Base-by-base conservation (phyloP, 257 asterid genomes). In the Fraxinus excelsior region DNA sequence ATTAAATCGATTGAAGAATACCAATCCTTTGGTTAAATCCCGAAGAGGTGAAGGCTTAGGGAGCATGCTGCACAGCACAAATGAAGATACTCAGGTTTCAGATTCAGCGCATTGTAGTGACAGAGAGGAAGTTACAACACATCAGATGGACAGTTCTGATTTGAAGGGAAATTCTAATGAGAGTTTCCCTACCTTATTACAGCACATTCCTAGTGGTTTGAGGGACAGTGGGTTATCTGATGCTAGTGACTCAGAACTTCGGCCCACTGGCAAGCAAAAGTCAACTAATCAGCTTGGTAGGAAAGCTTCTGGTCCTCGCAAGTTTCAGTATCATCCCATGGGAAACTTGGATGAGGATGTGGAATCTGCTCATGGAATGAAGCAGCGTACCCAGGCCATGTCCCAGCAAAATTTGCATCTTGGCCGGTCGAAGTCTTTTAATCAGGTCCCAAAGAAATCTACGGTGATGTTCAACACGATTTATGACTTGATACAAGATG, bases 301-400 rank as follows among this genome's bases (percentile, higher is more conserved):
- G 76, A 90, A 84, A 79, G 86, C 44, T 80, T 75, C 96, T 46
- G 90, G 83, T 79, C 83, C 93, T 67, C 90, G 85, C 70, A 92
- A 92, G 80, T 94, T 92, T 88, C 98, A 90, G 74, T 86, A 85
- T 84, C 97, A 94, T 85, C 97, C 97, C 82, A 81, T 90, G 97
- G 99, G 97, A 67, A 91, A 91, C 85, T 73, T 85, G 88, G 92
- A 86, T 70, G 96, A 88, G 76, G 87, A 86, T 77, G 82, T 64
- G 72, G 96, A 82, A 65, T 84, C 84, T 83, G 42, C 83, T 35
- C 60, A 76, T 83, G 93, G 82, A 34, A 73, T 76, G 80, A 89
- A 86, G 83, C 93, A 88, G 76, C 85, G 87, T 58, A 78, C 82
- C 62, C 86, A 78, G 78, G 75, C 81, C 75, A 74, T 77, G 76